Evolutionary conservation across 116 monocot species (phyloP).

Genomic region (Trichopus zeylanicus): DNA sequence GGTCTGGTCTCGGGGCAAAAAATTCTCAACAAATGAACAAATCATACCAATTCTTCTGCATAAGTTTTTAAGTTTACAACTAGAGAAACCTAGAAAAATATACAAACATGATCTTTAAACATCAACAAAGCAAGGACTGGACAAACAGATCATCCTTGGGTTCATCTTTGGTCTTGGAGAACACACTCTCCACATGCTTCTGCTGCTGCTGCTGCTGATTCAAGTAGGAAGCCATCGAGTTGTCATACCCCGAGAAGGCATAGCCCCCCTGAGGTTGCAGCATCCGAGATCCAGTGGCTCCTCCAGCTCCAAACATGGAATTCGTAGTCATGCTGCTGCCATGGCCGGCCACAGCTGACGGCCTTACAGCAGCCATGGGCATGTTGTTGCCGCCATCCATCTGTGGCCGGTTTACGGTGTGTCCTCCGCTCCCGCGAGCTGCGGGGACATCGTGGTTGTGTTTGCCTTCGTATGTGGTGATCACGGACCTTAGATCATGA

Average conservation of each 20-base stretch:
- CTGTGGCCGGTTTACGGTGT: conserved; percentile 8
- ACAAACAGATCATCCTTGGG: conserved; percentile 50
- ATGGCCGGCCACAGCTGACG: conserved; percentile 20
- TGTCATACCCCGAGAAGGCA: conserved; percentile 16
- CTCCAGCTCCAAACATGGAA: conserved; percentile 6
- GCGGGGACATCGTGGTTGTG: conserved; percentile 77
- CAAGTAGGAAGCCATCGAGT: conserved; percentile 14
- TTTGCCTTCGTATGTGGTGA: conserved; percentile 74
- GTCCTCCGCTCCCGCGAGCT: conserved; percentile 46
- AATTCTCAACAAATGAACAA: conserved; percentile 17
- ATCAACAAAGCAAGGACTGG: conserved; percentile 32
- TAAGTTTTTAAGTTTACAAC: neutral
- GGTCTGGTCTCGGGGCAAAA: too few relatives aligned
- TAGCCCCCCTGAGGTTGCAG: conserved; percentile 19
- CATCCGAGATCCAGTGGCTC: conserved; percentile 43
- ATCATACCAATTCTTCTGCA: neutral
- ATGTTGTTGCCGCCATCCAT: conserved; percentile 1
- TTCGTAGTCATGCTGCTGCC: neutral
- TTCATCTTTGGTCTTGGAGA: conserved; percentile 45
- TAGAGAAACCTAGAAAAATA: neutral
- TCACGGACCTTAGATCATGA: conserved; percentile 47
- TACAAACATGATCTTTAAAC: neutral
- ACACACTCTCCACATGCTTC: conserved; percentile 18
- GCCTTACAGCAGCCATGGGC: conserved; percentile 32
- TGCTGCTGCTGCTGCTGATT: conserved; percentile 27